phyloP scores from a whole-genome alignment of 345 rosid genomes.

The Microcos paniculata region DNA sequence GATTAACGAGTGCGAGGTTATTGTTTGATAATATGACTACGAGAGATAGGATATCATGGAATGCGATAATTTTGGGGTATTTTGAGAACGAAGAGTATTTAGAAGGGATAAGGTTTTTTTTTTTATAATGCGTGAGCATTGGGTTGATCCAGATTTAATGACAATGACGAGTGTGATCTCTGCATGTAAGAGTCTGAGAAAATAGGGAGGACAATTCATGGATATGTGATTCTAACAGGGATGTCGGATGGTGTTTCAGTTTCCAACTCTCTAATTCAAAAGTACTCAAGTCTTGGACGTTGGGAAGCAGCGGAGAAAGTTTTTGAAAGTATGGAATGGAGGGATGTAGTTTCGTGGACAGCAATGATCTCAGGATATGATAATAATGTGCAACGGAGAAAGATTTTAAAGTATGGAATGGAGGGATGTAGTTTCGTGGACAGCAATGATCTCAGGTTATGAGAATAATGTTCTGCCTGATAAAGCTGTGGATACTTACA shows the following conservation, averaged over 20 bases:
- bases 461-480: slow-evolving; percentile 51
- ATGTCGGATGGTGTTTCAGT: slow-evolving; percentile 45
- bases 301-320: slow-evolving; percentile 58
- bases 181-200: slow-evolving; percentile 56
- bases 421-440: slow-evolving; percentile 82
- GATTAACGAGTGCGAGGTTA: slow-evolving; percentile 46
- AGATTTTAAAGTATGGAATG: slow-evolving; percentile 54
- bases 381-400: slow-evolving; percentile 53
- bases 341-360: slow-evolving; percentile 84
- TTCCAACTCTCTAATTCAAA: slow-evolving; percentile 66
- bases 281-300: slow-evolving; percentile 53
- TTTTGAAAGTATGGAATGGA: slow-evolving; percentile 54
- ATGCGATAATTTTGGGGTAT: slow-evolving; percentile 85
- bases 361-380: slow-evolving; percentile 82
- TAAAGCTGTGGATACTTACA: slow-evolving; percentile 55
- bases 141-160: slow-evolving; percentile 76
- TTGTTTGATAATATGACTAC: slow-evolving; percentile 69
- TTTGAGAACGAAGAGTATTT: slow-evolving; percentile 70
- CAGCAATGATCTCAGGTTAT: slow-evolving; percentile 79
- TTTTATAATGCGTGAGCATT: too few species aligned
- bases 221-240: slow-evolving; percentile 51
- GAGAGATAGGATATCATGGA: too few species aligned
- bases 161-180: slow-evolving; percentile 82
- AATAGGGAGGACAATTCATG: slow-evolving; percentile 67
- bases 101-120: slow-evolving; percentile 66